Evolutionary conservation across 106 monocot species (phyloP), one percentile per base, ranked within the genome.

Genomic region (Platanthera zijinensis): DNA sequence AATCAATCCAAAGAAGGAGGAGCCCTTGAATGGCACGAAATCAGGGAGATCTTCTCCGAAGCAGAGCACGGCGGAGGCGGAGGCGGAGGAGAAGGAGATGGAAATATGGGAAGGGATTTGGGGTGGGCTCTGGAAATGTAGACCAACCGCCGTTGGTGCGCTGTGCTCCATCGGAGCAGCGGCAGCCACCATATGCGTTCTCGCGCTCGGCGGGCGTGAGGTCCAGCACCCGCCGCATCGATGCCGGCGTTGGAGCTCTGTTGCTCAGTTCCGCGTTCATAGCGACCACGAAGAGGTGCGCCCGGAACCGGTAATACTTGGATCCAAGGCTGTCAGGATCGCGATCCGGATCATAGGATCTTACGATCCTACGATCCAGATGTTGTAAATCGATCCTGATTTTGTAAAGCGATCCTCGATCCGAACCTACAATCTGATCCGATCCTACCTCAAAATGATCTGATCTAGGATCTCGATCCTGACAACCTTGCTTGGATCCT

Each of bases 81-180:
- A n/a, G 32, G 53, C 75, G 48, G 64, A 57, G 21, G 15, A 46
- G 8, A 75, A 77, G 62, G 69, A 53, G 9, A 76, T 57, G 64
- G 61, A 50, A 21, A 68, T 79, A 11, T 72, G 54, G 73, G 78
- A 84, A 18, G 80, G 81, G 9, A 76, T 84, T 52, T 77, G 87
- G 1, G 48, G 87, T 18, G 71, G 45, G 11, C 56, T 85, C 1
- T 87, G 87, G 80, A 83, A 74, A 73, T 81, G 85, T 85, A 87
- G 75, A 61, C 14, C 85, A 8, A 69, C 74, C 2, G 90, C 83
- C 6, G 64, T 78, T n/a, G 85, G 85, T 1, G 87, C 87, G 2
- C 39, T 67, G 67, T 67, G 18, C 22, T 67, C 67, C 67, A 12
- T 67, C 32, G 67, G 67, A 39, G 30, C 39, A 11, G 67, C 67